Evolutionary conservation across 1,139 yeast species (phyloP).

Genomic region (Yamadazyma taylorii): DNA sequence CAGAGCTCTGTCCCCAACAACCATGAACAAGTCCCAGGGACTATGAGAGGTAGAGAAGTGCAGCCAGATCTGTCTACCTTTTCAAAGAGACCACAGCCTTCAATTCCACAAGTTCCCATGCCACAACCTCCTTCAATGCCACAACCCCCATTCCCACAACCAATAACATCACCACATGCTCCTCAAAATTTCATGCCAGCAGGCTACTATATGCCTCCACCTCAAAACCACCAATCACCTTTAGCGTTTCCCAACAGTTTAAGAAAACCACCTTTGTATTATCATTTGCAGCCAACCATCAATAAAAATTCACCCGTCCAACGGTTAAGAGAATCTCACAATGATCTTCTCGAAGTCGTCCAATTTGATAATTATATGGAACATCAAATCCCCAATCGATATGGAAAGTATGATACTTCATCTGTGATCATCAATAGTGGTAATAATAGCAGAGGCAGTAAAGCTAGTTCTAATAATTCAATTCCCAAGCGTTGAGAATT

Average conservation of each 20-base stretch:
- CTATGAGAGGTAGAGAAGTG: too few relatives aligned
- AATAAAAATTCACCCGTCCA: conserved; percentile 21
- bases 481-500: background rate
- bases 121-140: too few relatives aligned
- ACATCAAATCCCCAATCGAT: conserved; percentile 21
- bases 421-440: conserved; percentile 21
- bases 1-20: too few relatives aligned
- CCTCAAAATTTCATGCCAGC: background rate
- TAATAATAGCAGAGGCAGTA: conserved; percentile 22
- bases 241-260: background rate
- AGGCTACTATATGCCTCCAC: background rate
- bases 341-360: conserved; percentile 21
- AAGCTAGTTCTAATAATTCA: conserved; percentile 6
- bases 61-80: too few relatives aligned
- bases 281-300: conserved; percentile 17
- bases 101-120: too few relatives aligned
- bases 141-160: too few relatives aligned
- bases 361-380: conserved; percentile 18
- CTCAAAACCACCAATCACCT: conserved; percentile 1
- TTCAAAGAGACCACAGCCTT: too few relatives aligned
- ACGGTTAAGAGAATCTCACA: conserved; percentile 24
- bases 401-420: conserved; percentile 30
- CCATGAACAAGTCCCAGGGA: too few relatives aligned
- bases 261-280: conserved; percentile 8
- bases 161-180: too few relatives aligned